Base-by-base conservation (phyloP, 2,329 filamentous ascomycete species). In the Pseudogymnoascus sp. region DNA sequence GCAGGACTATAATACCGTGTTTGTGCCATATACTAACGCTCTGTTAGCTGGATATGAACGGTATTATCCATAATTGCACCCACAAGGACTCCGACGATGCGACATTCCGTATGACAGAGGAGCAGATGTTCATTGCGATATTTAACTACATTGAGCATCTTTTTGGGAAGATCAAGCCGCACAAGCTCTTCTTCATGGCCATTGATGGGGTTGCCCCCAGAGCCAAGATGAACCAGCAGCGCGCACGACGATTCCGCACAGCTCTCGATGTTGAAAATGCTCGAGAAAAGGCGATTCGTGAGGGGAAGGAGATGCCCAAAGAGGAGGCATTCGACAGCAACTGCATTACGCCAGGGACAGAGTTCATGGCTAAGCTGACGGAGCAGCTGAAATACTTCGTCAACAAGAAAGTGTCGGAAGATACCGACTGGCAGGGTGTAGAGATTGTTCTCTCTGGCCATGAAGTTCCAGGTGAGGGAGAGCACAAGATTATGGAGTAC, bases 401-500 rank as follows among this genome's bases (percentile, higher is more conserved):
- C 80, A 96, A 91, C 81, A 99, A 99, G 79, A 99, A 99, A 78
- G 88, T 99, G 10, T 95, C 92, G 2, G 93, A 99, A 76, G 95
- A 99, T 76, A 86, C 88, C 60, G 95, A 99, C 72, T 99, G 95
- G 95, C 95, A 99, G 78, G 90, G 90, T 66, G 95, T 96, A 69
- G 93, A 98, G 74, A 88, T 99, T 71, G 92, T 99, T 62, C 83
- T 99, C 65, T 99, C 95, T 5, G 95, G 96, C 63, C 96, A 99
- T 74, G 96, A 99, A 77, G 93, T 98, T 25, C 95, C 95, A 6
- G 95, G 95, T 71, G 96, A 99, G 78, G 95, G 95, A 71, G 95
- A 99, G 77, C 95, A 99, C 81, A 99, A 99, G 80, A 96, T 99
- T 78, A 99, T 99, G 95, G 96, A 99, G 78, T 99, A 99, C 77